A percentile compares a stretch with the other conserved stretches of the same genome.
These are phyloP conservation scores for Saccharomycopsis fermentans DNA, from an alignment of 805 yeast species.

Conservation along the genomic window DNA sequence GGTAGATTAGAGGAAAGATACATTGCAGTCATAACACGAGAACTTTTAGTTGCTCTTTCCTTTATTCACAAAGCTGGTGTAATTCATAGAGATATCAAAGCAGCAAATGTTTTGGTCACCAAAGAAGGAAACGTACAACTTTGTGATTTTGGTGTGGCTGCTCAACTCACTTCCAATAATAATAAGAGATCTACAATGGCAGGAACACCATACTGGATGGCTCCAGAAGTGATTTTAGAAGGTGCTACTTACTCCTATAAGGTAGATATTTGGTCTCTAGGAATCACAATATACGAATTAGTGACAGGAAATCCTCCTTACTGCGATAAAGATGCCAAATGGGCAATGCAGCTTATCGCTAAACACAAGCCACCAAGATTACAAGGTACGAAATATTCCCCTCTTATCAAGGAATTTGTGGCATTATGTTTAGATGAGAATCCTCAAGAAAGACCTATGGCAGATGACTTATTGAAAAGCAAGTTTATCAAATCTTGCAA, in stretches of 20 bases:
- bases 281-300: slow-evolving; percentile 87
- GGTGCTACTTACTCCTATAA: slow-evolving; percentile 79
- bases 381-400: slow-evolving; percentile 79
- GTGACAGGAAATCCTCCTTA: slow-evolving; percentile 98
- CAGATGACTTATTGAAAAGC: slow-evolving; percentile 72
- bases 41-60: slow-evolving; percentile 63
- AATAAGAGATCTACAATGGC: slow-evolving; percentile 89
- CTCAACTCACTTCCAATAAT: slow-evolving; percentile 67
- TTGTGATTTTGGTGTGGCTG: slow-evolving; percentile 98
- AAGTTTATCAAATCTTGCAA: slow-evolving; percentile 60
- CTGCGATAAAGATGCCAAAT: slow-evolving; percentile 85
- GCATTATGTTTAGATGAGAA: slow-evolving; percentile 91
- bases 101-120: slow-evolving; percentile 85
- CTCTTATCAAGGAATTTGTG: slow-evolving; percentile 71
- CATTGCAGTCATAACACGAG: slow-evolving; percentile 77
- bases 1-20: slow-evolving; percentile 82
- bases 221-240: slow-evolving; percentile 94
- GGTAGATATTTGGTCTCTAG: slow-evolving; percentile 97
- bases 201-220: slow-evolving; percentile 98
- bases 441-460: slow-evolving; percentile 78
- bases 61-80: slow-evolving; percentile 84
- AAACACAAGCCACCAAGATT: slow-evolving; percentile 90
- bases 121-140: slow-evolving; percentile 84
- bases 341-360: slow-evolving; percentile 91
- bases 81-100: slow-evolving; percentile 92